Evolutionary conservation across 345 rosid genomes (phyloP).

Genomic region (Salix brachista): DNA sequence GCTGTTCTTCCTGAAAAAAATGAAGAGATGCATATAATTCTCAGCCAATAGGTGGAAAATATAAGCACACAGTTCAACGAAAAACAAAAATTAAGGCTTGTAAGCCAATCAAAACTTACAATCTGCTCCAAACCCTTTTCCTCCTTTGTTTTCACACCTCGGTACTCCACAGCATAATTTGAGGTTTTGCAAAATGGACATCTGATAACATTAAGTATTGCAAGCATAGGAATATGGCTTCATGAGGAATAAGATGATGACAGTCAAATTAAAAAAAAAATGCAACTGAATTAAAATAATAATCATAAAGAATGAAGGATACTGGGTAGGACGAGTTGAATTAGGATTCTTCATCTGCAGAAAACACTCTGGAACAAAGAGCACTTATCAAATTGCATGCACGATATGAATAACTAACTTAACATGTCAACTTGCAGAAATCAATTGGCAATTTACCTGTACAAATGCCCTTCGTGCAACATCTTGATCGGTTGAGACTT

Average conservation of each 20-base stretch:
- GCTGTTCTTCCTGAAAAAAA: constrained; percentile 81
- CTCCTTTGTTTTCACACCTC: constrained; percentile 91
- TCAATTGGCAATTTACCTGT: constrained; percentile 50
- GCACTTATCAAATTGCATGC: constrained; percentile 13
- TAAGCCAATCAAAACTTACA: constrained; percentile 44
- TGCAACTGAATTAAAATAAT: neutral
- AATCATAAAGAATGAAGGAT: constrained; percentile 49
- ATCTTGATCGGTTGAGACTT: constrained; percentile 91
- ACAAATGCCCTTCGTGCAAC: constrained; percentile 95
- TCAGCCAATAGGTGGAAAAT: neutral
- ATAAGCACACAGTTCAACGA: neutral
- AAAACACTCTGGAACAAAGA: constrained; percentile 75
- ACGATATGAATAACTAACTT: neutral
- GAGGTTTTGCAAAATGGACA: constrained; percentile 98
- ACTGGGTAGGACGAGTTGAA: constrained; percentile 92
- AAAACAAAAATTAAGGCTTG: neutral
- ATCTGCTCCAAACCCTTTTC: constrained; percentile 94
- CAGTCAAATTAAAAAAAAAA: neutral
- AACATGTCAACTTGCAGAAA: neutral
- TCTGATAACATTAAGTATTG: constrained; percentile 58
- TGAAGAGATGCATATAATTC: neutral
- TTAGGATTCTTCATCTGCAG: constrained; percentile 98
- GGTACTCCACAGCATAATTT: constrained; percentile 92
- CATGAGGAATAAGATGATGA: neutral
- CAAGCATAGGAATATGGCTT: constrained; percentile 11